These are phyloP conservation scores for Ploettnerulaceae sp. DNA, from an alignment of 2,329 filamentous ascomycete genomes.

Conservation along the genomic window DNA sequence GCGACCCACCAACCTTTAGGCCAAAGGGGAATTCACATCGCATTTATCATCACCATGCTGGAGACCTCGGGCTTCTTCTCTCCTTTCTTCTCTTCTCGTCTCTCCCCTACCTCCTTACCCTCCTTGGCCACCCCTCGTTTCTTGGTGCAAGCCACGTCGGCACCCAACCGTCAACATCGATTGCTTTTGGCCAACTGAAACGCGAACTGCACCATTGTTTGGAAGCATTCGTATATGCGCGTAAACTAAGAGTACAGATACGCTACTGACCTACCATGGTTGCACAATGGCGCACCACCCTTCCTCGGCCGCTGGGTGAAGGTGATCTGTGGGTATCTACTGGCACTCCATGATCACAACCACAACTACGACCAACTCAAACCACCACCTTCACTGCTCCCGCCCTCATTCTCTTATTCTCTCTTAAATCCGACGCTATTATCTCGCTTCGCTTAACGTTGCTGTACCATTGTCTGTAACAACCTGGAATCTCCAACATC, in stretches of 20 bases:
- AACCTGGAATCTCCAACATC: not conserved
- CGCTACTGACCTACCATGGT: not conserved
- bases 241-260: not conserved
- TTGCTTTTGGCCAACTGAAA: not conserved
- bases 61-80: not conserved
- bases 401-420: too few species aligned
- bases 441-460: constrained; percentile 1
- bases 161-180: constrained; percentile 1
- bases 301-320: constrained; percentile 6
- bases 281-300: not conserved
- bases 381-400: too few species aligned
- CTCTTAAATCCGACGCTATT: too few species aligned
- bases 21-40: not conserved
- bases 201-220: not conserved
- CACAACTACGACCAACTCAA: not conserved
- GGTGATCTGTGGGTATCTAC: constrained; percentile 3
- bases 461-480: not conserved
- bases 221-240: not conserved
- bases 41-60: not conserved
- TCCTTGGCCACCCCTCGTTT: not conserved
- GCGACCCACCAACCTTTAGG: too few species aligned
- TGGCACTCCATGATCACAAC: not conserved
- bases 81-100: not conserved
- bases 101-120: not conserved
- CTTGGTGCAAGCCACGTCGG: not conserved